Percentiles rank a stretch among this genome's conserved stretches.
These are phyloP conservation scores for Taiozyma onychis DNA, from an alignment of 1,139 yeast genomes.

Conservation along the genomic window DNA sequence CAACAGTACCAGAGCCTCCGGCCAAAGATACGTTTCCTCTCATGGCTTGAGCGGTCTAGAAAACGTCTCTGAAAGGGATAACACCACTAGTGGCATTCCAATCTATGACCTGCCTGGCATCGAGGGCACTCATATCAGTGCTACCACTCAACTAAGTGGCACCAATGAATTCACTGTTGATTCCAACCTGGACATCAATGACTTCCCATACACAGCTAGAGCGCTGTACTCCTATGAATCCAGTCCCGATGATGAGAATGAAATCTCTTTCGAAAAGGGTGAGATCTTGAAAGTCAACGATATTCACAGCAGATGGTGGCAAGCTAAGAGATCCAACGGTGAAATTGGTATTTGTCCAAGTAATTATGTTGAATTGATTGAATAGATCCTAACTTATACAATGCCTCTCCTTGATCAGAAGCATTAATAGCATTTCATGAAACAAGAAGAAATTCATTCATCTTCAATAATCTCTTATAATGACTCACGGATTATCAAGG, in stretches of 20 bases:
- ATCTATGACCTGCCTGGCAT: constrained; percentile 29
- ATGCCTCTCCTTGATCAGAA: not conserved
- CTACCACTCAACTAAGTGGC: constrained; percentile 7
- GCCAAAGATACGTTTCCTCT: constrained; percentile 30
- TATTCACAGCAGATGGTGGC: constrained; percentile 98
- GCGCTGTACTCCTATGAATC: constrained; percentile 88
- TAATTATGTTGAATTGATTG: constrained; percentile 77
- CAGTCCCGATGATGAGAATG: constrained; percentile 92
- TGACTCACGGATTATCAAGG: not conserved
- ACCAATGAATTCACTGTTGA: constrained; percentile 11
- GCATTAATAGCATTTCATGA: not conserved
- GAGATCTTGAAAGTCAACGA: constrained; percentile 90
- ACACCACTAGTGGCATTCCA: constrained; percentile 16
- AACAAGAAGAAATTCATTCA: not conserved
- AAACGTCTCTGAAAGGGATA: constrained; percentile 18
- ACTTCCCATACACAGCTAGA: constrained; percentile 79
- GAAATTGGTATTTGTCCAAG: constrained; percentile 97
- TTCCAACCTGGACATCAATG: constrained; percentile 25
- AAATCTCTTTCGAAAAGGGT: constrained; percentile 83
- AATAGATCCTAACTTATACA: constrained; percentile 13
- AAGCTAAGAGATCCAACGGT: constrained; percentile 83
- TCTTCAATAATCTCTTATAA: not conserved
- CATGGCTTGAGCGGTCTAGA: constrained; percentile 34
- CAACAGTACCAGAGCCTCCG: constrained; percentile 10
- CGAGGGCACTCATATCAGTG: constrained; percentile 23